phyloP scores from a whole-genome alignment of 2,329 filamentous ascomycete genomes.

The Myriosclerotinia scirpicola region DNA sequence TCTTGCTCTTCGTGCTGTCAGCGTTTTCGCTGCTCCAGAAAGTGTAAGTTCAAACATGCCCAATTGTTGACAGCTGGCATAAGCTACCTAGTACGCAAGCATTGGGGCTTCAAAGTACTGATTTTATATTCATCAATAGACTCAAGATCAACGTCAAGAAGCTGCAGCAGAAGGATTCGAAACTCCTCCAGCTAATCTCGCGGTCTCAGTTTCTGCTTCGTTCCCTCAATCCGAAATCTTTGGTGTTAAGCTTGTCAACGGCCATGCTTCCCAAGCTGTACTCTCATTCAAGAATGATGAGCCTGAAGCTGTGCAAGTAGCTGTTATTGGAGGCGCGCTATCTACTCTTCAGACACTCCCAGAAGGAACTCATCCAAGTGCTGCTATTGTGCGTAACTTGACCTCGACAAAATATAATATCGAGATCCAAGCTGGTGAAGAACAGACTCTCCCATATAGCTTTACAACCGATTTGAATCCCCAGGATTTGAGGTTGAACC shows the following conservation, averaged over 20 bases:
- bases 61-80: slow-evolving; percentile 19
- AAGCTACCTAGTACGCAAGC: slow-evolving; percentile 8
- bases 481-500: slow-evolving; percentile 77
- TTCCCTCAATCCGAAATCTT: slow-evolving; percentile 72
- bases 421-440: slow-evolving; percentile 72
- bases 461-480: slow-evolving; percentile 92
- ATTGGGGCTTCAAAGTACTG: slow-evolving; percentile 19
- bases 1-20: slow-evolving; percentile 66
- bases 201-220: slow-evolving; percentile 63
- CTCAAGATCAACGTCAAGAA: slow-evolving; percentile 24
- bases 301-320: slow-evolving; percentile 68
- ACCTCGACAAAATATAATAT: slow-evolving; percentile 73
- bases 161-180: slow-evolving; percentile 36
- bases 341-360: slow-evolving; percentile 55
- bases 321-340: slow-evolving; percentile 75
- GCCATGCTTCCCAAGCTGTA: slow-evolving; percentile 77
- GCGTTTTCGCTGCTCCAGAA: slow-evolving; percentile 59
- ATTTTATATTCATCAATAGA: slow-evolving; percentile 17
- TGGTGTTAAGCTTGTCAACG: slow-evolving; percentile 94
- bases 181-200: slow-evolving; percentile 49
- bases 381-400: slow-evolving; percentile 76
- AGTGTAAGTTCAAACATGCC: slow-evolving; percentile 50
- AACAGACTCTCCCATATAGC: slow-evolving; percentile 74
- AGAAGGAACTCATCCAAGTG: slow-evolving; percentile 48
- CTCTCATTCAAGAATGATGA: slow-evolving; percentile 86